Evolutionary conservation across 257 asterid species (phyloP).

Genomic region (Solanum bulbocastanum): DNA sequence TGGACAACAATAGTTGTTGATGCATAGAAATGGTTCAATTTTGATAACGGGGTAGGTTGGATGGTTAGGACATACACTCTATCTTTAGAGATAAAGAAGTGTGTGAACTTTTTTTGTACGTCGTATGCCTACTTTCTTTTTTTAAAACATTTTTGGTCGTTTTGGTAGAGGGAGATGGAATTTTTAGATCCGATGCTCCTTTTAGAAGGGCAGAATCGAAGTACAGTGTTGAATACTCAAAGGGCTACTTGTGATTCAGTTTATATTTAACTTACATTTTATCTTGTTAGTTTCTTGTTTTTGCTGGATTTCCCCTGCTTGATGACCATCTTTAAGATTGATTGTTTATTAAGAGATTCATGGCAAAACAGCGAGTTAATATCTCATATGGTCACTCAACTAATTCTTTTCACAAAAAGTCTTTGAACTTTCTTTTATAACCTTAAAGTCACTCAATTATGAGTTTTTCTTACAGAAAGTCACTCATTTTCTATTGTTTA

Average conservation of each 20-base stretch:
- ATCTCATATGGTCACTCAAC: neutral
- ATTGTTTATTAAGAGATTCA: neutral
- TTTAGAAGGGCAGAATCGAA: neutral
- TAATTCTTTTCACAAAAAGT: accelerated
- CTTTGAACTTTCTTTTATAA: too few relatives aligned
- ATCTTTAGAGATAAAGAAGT: neutral
- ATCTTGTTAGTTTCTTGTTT: neutral
- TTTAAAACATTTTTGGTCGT: neutral
- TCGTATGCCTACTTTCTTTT: neutral
- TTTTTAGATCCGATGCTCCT: neutral
- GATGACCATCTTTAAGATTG: neutral
- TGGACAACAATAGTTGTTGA: neutral
- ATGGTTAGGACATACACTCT: neutral
- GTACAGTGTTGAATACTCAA: neutral
- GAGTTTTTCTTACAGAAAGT: neutral
- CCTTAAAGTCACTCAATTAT: too few relatives aligned
- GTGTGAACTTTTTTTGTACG: neutral
- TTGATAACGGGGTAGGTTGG: neutral
- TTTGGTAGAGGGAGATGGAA: neutral
- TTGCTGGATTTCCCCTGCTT: neutral
- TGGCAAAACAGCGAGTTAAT: neutral
- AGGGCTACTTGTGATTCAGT: neutral
- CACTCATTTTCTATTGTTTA: neutral
- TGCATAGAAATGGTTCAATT: neutral
- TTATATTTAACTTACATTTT: neutral